A percentile compares a stretch with the other conserved stretches of the same genome.
These are phyloP conservation scores for Dysphania ambrosioides DNA, from an alignment of 148 eudicot genomes.

Conservation along the genomic window DNA sequence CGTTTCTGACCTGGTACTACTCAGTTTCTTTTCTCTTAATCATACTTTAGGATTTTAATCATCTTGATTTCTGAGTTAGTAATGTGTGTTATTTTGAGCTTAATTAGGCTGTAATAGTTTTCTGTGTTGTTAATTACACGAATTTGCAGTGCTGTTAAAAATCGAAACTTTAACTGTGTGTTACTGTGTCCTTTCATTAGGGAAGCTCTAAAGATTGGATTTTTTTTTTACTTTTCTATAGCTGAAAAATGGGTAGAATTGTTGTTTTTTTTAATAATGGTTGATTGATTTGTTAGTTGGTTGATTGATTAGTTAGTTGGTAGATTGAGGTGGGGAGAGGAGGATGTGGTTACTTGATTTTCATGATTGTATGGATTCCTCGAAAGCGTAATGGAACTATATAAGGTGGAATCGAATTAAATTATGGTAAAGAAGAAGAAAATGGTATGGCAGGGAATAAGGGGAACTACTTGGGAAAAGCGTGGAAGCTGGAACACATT, in stretches of 20 bases:
- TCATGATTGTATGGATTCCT: background rate
- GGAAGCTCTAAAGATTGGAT: constrained; percentile 1
- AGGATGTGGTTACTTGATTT: background rate
- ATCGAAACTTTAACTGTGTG: background rate
- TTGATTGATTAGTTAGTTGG: background rate
- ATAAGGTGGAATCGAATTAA: background rate
- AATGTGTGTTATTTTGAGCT: constrained; percentile 3
- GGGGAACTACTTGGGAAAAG: background rate
- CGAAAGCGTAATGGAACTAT: background rate
- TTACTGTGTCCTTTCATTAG: background rate
- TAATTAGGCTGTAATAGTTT: background rate
- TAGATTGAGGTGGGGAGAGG: background rate
- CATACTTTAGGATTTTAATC: background rate
- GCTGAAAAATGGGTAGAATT: background rate
- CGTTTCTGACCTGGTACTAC: constrained; percentile 13
- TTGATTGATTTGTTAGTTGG: background rate
- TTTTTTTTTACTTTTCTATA: background rate
- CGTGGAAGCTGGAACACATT: background rate
- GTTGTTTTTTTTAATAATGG: background rate
- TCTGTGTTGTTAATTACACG: background rate
- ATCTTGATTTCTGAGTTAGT: background rate
- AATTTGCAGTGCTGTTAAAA: background rate
- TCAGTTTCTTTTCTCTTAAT: background rate
- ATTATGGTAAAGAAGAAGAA: background rate
- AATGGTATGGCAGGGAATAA: background rate